Conservation (phyloP, 163 green algal genomes). For the Picocystis sp. region DNA sequence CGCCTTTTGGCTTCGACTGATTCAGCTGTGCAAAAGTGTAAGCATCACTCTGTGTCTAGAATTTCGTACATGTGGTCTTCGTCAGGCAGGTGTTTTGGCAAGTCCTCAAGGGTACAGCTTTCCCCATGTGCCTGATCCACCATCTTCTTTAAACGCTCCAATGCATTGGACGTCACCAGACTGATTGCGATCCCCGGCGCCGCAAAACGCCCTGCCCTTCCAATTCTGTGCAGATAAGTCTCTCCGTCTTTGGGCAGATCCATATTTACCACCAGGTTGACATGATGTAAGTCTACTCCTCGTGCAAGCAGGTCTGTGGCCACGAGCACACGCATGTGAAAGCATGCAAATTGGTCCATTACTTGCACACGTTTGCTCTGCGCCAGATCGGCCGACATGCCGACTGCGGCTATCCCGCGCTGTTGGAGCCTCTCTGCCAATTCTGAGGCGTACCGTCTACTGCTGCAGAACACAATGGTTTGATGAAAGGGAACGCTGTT, state of each 20-base stretch:
- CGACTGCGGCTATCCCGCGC: slow-evolving; percentile 39
- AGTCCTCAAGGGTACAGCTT: no score
- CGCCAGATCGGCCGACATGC: slow-evolving; percentile 36
- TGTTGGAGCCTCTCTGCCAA: slow-evolving; percentile 32
- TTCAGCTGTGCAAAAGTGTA: no score
- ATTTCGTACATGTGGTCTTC: no score
- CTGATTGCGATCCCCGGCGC: no score
- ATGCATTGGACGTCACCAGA: no score
- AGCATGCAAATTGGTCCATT: slow-evolving; percentile 27
- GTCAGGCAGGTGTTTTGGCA: no score
- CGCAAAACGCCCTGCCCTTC: no score
- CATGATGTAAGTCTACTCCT: slow-evolving; percentile 63
- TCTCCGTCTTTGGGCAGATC: slow-evolving; percentile 40
- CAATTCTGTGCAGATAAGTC: slow-evolving; percentile 22
- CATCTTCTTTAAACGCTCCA: no score
- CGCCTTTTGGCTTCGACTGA: no score
- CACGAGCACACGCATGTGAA: slow-evolving; percentile 47
- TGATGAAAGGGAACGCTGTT: slow-evolving; percentile 41
- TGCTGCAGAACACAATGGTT: slow-evolving; percentile 62
- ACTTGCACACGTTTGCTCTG: slow-evolving; percentile 48
- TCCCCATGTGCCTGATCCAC: no score
- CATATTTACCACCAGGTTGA: slow-evolving; percentile 69
- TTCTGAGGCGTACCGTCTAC: slow-evolving; percentile 29
- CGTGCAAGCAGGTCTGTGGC: slow-evolving; percentile 67
- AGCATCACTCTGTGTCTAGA: no score